Percentiles rank a stretch among this genome's conserved stretches.
Evolutionary conservation across 2,329 filamentous ascomycete species (phyloP).

Genomic region (Aspergillus niger): DNA sequence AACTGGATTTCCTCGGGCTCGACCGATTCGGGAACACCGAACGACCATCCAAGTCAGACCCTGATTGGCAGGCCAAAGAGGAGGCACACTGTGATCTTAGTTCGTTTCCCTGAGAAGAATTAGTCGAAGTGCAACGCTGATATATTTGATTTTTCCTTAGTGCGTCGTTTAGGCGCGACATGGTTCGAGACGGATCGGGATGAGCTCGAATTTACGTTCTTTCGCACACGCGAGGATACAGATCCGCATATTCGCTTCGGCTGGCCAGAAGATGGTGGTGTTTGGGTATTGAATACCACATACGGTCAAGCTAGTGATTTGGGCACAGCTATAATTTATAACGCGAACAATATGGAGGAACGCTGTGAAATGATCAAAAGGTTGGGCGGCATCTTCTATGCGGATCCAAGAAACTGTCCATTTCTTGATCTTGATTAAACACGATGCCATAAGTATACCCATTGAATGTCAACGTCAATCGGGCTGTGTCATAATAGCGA

Average conservation of each 20-base stretch:
- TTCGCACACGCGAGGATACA: background rate
- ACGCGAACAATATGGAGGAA: conserved; percentile 17
- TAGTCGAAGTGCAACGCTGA: background rate
- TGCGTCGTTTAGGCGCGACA: conserved; percentile 17
- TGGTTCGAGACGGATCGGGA: too few relatives aligned
- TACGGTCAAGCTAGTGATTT: background rate
- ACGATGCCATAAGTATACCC: too few relatives aligned
- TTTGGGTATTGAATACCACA: conserved; percentile 16
- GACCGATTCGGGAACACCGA: conserved; percentile 10
- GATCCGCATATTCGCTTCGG: conserved; percentile 7
- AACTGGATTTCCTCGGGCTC: conserved; percentile 15
- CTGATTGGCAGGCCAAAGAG: conserved; percentile 13
- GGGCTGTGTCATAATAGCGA: too few relatives aligned
- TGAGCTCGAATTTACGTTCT: too few relatives aligned
- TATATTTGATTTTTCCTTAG: background rate
- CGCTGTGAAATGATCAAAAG: conserved; percentile 15
- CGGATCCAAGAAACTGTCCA: too few relatives aligned
- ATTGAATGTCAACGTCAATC: too few relatives aligned
- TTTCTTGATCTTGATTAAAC: too few relatives aligned
- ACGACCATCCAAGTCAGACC: background rate
- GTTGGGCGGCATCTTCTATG: conserved; percentile 17
- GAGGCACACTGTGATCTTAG: conserved; percentile 17
- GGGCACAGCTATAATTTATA: conserved; percentile 5
- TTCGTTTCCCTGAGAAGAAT: too few relatives aligned
- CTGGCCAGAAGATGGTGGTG: conserved; percentile 15